Percentiles rank a stretch among this genome's conserved stretches.
Conservation (phyloP, 2,329 filamentous ascomycete species). For the Aspergillus udagawae region DNA sequence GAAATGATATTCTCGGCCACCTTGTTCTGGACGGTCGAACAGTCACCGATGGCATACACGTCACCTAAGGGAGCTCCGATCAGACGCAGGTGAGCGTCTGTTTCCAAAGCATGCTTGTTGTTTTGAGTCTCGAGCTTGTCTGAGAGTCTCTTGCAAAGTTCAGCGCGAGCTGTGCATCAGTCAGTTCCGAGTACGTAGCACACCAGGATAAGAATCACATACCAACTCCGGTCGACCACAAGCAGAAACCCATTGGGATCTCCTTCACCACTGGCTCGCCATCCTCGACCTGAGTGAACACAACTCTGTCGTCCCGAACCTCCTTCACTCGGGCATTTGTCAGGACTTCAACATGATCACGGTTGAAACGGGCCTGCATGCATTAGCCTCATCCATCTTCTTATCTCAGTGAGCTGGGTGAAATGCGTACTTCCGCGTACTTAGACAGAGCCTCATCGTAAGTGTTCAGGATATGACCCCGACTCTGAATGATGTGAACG, state of each 20-base stretch:
- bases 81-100: constrained; percentile 85
- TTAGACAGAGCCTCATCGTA: constrained; percentile 92
- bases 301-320: constrained; percentile 74
- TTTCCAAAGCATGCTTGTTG: constrained; percentile 89
- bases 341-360: constrained; percentile 85
- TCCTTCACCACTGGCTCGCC: constrained; percentile 81
- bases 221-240: constrained; percentile 93
- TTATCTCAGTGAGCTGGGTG: not conserved
- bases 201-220: constrained; percentile 17
- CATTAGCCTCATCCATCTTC: constrained; percentile 3
- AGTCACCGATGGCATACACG: constrained; percentile 95
- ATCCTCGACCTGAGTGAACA: constrained; percentile 80
- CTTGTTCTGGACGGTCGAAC: constrained; percentile 96
- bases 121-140: constrained; percentile 74
- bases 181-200: constrained; percentile 2
- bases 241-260: constrained; percentile 89
- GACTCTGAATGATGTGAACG: constrained; percentile 92
- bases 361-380: constrained; percentile 67
- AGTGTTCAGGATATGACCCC: constrained; percentile 93
- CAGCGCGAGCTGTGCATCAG: constrained; percentile 59
- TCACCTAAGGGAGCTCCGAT: constrained; percentile 87
- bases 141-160: constrained; percentile 72
- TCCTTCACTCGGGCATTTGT: constrained; percentile 93
- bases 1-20: constrained; percentile 84
- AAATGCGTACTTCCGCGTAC: constrained; percentile 67